phyloP scores from a whole-genome alignment of 352 stramenopile genomes.

The Globisporangium ultimum region DNA sequence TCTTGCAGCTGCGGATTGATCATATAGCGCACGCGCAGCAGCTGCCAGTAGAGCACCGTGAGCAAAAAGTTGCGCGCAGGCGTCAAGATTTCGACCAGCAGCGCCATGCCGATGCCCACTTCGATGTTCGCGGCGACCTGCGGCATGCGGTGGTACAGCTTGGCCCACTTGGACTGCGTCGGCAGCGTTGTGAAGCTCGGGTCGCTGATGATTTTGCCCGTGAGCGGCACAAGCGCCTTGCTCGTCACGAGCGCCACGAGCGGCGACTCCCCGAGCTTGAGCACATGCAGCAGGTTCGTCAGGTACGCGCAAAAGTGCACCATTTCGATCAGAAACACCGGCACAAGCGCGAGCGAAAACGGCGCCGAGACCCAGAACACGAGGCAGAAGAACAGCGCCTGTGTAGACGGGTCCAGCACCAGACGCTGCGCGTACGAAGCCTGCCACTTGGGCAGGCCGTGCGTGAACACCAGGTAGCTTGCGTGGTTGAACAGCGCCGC shows the following conservation, averaged over 20 bases:
- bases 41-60: slow-evolving; percentile 87
- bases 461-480: slow-evolving; percentile 79
- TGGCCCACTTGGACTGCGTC: slow-evolving; percentile 69
- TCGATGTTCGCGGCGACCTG: slow-evolving; percentile 78
- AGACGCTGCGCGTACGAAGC: slow-evolving; percentile 78
- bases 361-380: slow-evolving; percentile 81
- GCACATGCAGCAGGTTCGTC: slow-evolving; percentile 49
- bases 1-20: slow-evolving; percentile 85
- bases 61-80: slow-evolving; percentile 85
- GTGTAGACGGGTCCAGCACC: slow-evolving; percentile 74
- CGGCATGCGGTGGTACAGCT: slow-evolving; percentile 78
- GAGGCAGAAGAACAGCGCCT: slow-evolving; percentile 83
- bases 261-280: slow-evolving; percentile 31
- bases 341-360: slow-evolving; percentile 74
- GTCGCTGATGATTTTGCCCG: slow-evolving; percentile 58
- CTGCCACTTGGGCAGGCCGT: slow-evolving; percentile 69
- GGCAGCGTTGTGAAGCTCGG: slow-evolving; percentile 50
- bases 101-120: slow-evolving; percentile 73
- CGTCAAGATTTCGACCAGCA: slow-evolving; percentile 83
- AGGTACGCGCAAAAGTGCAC: slow-evolving; percentile 74
- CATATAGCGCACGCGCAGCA: slow-evolving; percentile 90
- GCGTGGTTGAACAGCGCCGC: slow-evolving; percentile 73
- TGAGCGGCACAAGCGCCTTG: slow-evolving; percentile 54
- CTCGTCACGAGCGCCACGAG: slow-evolving; percentile 36
- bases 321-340: slow-evolving; percentile 76